Percentiles rank a stretch among this genome's conserved stretches.
These are phyloP conservation scores for Quercus wislizeni DNA, from an alignment of 306 rosid genomes.

Conservation along the genomic window DNA sequence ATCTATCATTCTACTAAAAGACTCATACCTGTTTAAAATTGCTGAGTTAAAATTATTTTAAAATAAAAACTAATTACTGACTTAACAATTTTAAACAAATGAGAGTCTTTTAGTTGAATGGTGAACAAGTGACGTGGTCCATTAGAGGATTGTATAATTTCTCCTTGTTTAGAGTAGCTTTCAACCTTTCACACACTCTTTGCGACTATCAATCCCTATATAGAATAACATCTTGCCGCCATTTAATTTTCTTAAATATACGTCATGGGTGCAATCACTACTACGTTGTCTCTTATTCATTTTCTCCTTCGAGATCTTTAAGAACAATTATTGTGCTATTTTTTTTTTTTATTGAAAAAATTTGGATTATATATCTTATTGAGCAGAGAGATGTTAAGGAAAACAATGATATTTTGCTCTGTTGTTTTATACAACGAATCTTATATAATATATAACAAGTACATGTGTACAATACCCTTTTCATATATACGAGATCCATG, in stretches of 20 bases:
- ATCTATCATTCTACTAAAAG: no score
- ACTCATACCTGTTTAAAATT: accelerated
- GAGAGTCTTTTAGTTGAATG: accelerated
- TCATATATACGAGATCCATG: no score
- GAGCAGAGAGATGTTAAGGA: background rate
- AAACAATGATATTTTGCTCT: no score
- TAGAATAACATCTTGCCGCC: background rate
- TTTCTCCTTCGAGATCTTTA: background rate
- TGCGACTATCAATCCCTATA: background rate
- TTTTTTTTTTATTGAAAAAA: background rate
- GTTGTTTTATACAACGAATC: background rate
- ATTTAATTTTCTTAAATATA: background rate
- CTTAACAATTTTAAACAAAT: no score
- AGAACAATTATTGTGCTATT: background rate
- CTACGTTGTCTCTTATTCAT: background rate
- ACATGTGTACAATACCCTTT: no score
- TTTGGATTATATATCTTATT: background rate
- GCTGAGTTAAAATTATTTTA: no score
- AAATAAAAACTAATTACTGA: no score
- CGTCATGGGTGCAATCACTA: background rate
- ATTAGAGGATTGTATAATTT: no score
- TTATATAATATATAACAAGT: no score
- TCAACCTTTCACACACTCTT: background rate
- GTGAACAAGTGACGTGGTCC: no score
- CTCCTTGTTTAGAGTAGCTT: background rate